Evolutionary conservation across 1,284 basidiomycete species (phyloP).

Genomic region (Leucoagaricus sp.): DNA sequence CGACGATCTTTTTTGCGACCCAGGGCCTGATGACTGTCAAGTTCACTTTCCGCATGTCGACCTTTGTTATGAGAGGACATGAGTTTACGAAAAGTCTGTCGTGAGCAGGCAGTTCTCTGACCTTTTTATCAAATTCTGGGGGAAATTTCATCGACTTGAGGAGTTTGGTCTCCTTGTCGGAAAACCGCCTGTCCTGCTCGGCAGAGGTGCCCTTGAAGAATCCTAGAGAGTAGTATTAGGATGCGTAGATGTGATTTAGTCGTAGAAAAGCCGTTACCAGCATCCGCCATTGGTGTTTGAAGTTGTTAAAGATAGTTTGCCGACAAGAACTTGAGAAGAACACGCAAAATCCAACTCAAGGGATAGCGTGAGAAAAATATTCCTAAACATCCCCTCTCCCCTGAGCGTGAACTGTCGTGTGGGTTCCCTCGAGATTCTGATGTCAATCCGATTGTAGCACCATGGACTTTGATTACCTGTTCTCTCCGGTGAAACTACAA

Average conservation of each 20-base stretch:
- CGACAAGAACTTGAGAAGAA: not conserved
- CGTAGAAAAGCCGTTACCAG: constrained; percentile 41
- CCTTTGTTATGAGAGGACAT: constrained; percentile 41
- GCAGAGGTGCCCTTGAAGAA: constrained; percentile 89
- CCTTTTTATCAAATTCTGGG: constrained; percentile 87
- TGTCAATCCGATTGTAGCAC: too few species aligned
- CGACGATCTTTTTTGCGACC: constrained; percentile 90
- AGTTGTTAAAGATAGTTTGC: not conserved
- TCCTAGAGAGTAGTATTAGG: constrained; percentile 40
- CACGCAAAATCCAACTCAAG: not conserved
- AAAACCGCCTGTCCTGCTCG: constrained; percentile 88
- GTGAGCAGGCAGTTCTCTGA: constrained; percentile 27
- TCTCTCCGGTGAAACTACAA: too few species aligned
- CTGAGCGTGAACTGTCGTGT: too few species aligned
- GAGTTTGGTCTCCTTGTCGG: constrained; percentile 91
- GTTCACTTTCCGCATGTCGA: constrained; percentile 96
- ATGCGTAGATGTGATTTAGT: constrained; percentile 25
- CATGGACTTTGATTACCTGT: too few species aligned
- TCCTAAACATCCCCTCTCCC: too few species aligned
- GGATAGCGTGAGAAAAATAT: too few species aligned
- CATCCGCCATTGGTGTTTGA: constrained; percentile 49
- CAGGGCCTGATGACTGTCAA: constrained; percentile 87
- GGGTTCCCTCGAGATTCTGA: too few species aligned
- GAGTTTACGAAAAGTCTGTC: not conserved
- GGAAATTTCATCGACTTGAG: constrained; percentile 92